phyloP scores from a whole-genome alignment of 768 basidiomycete genomes.

The Tulasnella sp. region DNA sequence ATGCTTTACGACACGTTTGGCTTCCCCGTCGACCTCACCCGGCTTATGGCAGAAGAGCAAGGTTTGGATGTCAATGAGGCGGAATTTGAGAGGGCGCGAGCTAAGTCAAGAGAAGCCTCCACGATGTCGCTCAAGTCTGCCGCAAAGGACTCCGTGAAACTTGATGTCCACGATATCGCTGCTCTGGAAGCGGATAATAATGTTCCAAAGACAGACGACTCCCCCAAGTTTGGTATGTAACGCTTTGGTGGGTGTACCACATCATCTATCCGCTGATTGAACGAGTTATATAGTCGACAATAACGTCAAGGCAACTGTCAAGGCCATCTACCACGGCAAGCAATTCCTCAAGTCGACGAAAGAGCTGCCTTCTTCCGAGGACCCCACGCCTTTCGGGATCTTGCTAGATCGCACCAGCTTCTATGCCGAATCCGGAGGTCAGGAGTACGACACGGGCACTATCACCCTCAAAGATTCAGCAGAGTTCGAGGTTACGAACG shows the following conservation, averaged over 20 bases:
- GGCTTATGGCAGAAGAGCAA: constrained; percentile 93
- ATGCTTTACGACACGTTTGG: constrained; percentile 95
- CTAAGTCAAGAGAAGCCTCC: constrained; percentile 81
- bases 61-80: constrained; percentile 72
- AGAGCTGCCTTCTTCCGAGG: constrained; percentile 43
- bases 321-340: constrained; percentile 76
- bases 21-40: constrained; percentile 93
- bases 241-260: not conserved
- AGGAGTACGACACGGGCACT: constrained; percentile 92
- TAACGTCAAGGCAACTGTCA: constrained; percentile 62
- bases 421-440: constrained; percentile 95
- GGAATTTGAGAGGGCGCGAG: constrained; percentile 84
- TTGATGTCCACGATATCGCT: constrained; percentile 93
- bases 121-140: constrained; percentile 71
- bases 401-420: constrained; percentile 89
- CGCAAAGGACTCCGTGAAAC: constrained; percentile 58
- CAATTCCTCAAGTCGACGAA: constrained; percentile 58
- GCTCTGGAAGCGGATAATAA: constrained; percentile 61
- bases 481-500: constrained; percentile 89
- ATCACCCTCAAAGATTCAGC: constrained; percentile 84
- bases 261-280: not conserved
- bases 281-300: not conserved
- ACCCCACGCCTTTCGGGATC: constrained; percentile 57
- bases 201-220: constrained; percentile 89
- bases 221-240: constrained; percentile 73